Percentiles rank a stretch among this genome's conserved stretches.
These are phyloP conservation scores for Sporothrix pallida DNA, from an alignment of 2,329 filamentous ascomycete species.

Conservation along the genomic window DNA sequence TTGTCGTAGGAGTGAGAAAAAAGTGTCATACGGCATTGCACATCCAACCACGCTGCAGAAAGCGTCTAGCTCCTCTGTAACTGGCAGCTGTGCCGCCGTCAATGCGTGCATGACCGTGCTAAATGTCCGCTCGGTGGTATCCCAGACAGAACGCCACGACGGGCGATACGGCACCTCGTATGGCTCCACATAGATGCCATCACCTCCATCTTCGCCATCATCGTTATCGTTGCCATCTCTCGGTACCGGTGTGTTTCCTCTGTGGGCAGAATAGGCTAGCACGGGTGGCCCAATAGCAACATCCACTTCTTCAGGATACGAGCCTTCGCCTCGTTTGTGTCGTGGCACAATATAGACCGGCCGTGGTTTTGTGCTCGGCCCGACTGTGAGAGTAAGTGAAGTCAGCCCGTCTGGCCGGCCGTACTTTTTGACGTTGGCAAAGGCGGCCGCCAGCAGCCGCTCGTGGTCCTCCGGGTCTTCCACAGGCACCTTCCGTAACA, in stretches of 20 bases:
- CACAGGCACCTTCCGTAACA: background rate
- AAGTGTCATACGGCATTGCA: slow-evolving; percentile 6
- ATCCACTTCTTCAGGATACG: slow-evolving; percentile 1
- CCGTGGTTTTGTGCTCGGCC: slow-evolving; percentile 3
- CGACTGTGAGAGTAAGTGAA: background rate
- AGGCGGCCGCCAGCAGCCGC: slow-evolving; percentile 23
- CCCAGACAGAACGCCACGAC: slow-evolving; percentile 17
- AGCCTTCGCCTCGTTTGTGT: slow-evolving; percentile 12
- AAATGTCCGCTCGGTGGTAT: slow-evolving; percentile 20
- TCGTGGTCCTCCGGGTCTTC: slow-evolving; percentile 21
- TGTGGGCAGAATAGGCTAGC: no score
- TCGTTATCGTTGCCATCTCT: background rate
- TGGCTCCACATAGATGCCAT: background rate
- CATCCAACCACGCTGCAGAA: slow-evolving; percentile 11
- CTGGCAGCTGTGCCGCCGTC: slow-evolving; percentile 2
- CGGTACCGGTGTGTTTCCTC: no score
- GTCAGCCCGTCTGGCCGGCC: background rate
- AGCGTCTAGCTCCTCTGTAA: slow-evolving; percentile 18
- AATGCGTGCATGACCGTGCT: slow-evolving; percentile 14
- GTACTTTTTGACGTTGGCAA: background rate
- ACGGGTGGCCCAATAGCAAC: background rate
- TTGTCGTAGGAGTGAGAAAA: background rate
- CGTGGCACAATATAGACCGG: slow-evolving; percentile 16
- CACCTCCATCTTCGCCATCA: background rate
- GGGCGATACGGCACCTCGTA: slow-evolving; percentile 23